Evolutionary conservation across 2,329 filamentous ascomycete species (phyloP).

Genomic region (Aspergillus melleus): DNA sequence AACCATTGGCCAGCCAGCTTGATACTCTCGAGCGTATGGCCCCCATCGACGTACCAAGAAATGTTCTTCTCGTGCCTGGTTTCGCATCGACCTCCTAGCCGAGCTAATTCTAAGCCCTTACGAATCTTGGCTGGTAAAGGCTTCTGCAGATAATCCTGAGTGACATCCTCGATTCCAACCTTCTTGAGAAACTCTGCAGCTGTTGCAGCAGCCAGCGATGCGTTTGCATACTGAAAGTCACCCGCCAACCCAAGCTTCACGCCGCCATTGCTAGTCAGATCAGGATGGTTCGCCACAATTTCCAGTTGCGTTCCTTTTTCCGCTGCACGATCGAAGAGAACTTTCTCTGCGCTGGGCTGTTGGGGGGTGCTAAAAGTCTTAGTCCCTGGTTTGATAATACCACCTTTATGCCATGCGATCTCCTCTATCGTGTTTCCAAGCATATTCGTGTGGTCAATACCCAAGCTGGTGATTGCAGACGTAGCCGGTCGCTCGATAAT

Average conservation of each 20-base stretch:
- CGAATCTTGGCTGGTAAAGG: conserved; percentile 62
- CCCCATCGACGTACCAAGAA: conserved; percentile 82
- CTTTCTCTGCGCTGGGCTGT: conserved; percentile 53
- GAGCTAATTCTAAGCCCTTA: conserved; percentile 65
- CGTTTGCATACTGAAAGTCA: conserved; percentile 64
- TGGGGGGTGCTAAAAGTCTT: conserved; percentile 65
- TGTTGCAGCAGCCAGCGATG: conserved; percentile 58
- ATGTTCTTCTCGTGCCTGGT: conserved; percentile 58
- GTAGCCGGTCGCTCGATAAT: conserved; percentile 70
- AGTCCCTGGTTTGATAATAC: conserved; percentile 72
- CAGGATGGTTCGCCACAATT: conserved; percentile 51
- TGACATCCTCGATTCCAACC: conserved; percentile 35
- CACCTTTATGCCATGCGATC: conserved; percentile 91
- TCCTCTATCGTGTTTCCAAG: conserved; percentile 75
- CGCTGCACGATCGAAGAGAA: conserved; percentile 56
- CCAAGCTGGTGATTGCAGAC: conserved; percentile 74
- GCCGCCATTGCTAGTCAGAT: conserved; percentile 39
- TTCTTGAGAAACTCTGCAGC: conserved; percentile 42
- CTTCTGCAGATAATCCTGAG: conserved; percentile 38
- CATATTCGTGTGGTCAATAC: conserved; percentile 81
- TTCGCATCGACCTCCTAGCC: conserved; percentile 77
- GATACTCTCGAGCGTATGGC: conserved; percentile 83
- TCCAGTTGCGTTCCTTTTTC: conserved; percentile 52
- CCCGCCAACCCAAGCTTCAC: conserved; percentile 60
- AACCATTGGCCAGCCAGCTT: conserved; percentile 78